These are phyloP conservation scores for Phytopythium vexans DNA, from an alignment of 352 stramenopile species.

Conservation along the genomic window DNA sequence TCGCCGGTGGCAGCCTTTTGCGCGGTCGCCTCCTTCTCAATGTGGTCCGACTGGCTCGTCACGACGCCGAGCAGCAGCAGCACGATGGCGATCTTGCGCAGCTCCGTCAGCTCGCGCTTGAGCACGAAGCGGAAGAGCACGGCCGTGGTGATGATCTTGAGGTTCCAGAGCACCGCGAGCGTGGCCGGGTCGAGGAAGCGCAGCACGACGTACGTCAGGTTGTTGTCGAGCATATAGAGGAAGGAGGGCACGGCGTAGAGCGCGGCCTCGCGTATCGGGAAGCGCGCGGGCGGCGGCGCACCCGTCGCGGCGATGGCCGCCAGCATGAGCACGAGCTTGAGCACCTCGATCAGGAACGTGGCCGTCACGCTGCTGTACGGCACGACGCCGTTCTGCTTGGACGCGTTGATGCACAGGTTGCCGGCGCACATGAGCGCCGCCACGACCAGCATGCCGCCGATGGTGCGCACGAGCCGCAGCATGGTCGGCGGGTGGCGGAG, in stretches of 20 bases:
- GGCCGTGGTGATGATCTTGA: slow-evolving; percentile 86
- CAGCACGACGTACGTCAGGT: slow-evolving; percentile 86
- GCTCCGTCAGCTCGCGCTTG: slow-evolving; percentile 61
- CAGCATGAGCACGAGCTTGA: slow-evolving; percentile 64
- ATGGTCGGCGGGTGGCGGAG: not conserved
- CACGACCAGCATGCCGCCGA: slow-evolving; percentile 60
- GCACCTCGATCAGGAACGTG: slow-evolving; percentile 82
- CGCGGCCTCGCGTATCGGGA: slow-evolving; percentile 51
- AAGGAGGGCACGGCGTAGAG: slow-evolving; percentile 84
- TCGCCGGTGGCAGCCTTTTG: slow-evolving; percentile 5
- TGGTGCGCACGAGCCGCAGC: slow-evolving; percentile 32
- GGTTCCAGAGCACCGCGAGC: slow-evolving; percentile 86
- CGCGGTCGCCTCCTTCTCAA: slow-evolving; percentile 29
- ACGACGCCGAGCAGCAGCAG: slow-evolving; percentile 76
- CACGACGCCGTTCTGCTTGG: slow-evolving; percentile 72
- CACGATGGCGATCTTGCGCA: slow-evolving; percentile 73
- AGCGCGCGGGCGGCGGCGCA: slow-evolving; percentile 30
- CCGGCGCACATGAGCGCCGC: slow-evolving; percentile 73
- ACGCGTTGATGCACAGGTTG: slow-evolving; percentile 84
- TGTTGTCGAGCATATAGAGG: slow-evolving; percentile 88
- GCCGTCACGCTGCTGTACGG: slow-evolving; percentile 82
- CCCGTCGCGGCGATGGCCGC: slow-evolving; percentile 36
- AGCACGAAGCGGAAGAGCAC: slow-evolving; percentile 83
- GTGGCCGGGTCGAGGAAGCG: slow-evolving; percentile 83
- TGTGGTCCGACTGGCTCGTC: slow-evolving; percentile 74